Evolutionary conservation across 1,284 basidiomycete genomes (phyloP).

Genomic region (Acaromyces ingoldii): DNA sequence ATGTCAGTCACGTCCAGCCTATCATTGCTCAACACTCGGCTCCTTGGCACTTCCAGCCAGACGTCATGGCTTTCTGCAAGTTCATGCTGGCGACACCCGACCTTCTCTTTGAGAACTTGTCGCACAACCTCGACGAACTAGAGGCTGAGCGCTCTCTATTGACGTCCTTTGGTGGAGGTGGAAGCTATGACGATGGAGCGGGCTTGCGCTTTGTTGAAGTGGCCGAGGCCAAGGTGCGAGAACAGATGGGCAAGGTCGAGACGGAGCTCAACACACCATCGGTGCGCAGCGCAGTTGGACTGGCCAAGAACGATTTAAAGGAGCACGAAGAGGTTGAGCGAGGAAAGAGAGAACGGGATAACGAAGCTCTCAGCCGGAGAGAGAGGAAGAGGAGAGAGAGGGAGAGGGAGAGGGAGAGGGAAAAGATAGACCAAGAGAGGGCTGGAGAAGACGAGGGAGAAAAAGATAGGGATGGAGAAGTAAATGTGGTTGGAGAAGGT

Average conservation of each 20-base stretch:
- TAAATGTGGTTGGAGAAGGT: not conserved
- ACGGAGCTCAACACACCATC: conserved; percentile 34
- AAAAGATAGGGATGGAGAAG: not conserved
- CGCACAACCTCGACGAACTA: conserved; percentile 70
- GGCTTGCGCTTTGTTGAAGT: conserved; percentile 73
- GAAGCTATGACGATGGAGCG: conserved; percentile 67
- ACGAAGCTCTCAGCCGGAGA: conserved; percentile 9
- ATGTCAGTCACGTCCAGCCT: conserved; percentile 19
- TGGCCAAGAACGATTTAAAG: conserved; percentile 58
- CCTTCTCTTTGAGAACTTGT: conserved; percentile 64
- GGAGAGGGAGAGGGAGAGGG: conserved; percentile 24
- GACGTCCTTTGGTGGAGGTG: conserved; percentile 48
- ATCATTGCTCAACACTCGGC: conserved; percentile 84
- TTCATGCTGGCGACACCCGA: conserved; percentile 93
- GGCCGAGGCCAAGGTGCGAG: conserved; percentile 55
- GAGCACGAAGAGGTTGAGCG: not conserved
- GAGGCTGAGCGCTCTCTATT: conserved; percentile 58
- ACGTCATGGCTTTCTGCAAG: conserved; percentile 80
- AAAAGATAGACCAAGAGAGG: conserved; percentile 9
- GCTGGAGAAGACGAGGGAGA: not conserved
- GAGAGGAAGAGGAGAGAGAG: conserved; percentile 26
- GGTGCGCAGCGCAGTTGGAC: conserved; percentile 30
- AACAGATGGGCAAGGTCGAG: conserved; percentile 39
- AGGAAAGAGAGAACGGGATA: not conserved
- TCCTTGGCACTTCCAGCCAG: conserved; percentile 91